Conservation (phyloP, 106 monocot genomes). For the Platanthera zijinensis region DNA sequence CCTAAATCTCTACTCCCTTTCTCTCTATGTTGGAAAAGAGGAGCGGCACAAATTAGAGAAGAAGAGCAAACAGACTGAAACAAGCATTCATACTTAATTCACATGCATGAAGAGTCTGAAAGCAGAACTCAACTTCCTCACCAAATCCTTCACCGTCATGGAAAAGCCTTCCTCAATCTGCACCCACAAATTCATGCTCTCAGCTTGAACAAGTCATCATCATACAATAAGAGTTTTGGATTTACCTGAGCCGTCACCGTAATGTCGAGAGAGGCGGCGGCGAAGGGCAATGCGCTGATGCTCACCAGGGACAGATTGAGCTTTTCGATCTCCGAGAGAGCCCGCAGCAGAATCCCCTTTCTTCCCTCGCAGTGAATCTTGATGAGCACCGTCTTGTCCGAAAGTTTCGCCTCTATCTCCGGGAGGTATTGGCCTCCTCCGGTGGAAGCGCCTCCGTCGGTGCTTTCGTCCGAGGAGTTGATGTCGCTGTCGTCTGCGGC, state of each 20-base stretch:
- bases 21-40: too few relatives aligned
- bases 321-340: slow-evolving; percentile 44
- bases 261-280: slow-evolving; percentile 29
- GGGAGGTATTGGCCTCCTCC: slow-evolving; percentile 7
- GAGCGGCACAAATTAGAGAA: too few relatives aligned
- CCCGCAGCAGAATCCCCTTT: slow-evolving; percentile 26
- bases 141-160: slow-evolving; percentile 57
- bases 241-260: slow-evolving; percentile 42
- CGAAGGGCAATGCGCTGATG: slow-evolving; percentile 28
- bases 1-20: too few relatives aligned
- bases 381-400: slow-evolving; percentile 29
- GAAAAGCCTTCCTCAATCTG: slow-evolving; percentile 80
- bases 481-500: slow-evolving; percentile 10
- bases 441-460: slow-evolving; percentile 1
- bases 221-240: too few relatives aligned
- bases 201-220: too few relatives aligned
- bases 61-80: too few relatives aligned
- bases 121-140: slow-evolving; percentile 50
- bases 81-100: background rate
- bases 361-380: slow-evolving; percentile 46
- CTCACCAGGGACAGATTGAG: slow-evolving; percentile 28
- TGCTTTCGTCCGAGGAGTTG: slow-evolving; percentile 12
- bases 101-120: slow-evolving; percentile 34
- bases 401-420: slow-evolving; percentile 31
- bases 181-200: background rate